A percentile compares a stretch with the other conserved stretches of the same genome.
Conservation (phyloP, 1,284 basidiomycete species). For the Cutaneotrichosporon sp. region DNA sequence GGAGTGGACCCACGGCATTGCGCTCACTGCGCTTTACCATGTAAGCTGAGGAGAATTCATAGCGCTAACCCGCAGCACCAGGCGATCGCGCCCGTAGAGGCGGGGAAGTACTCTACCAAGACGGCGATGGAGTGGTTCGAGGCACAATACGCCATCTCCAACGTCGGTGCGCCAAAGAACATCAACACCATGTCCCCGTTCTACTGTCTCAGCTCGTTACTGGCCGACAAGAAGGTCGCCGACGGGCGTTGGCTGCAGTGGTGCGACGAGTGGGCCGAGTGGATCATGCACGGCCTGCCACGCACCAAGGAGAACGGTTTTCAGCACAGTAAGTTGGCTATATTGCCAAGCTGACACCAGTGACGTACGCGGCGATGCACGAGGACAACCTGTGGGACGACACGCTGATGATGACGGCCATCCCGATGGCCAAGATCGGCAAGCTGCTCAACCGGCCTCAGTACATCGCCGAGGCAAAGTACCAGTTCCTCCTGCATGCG, state of each 20-base stretch:
- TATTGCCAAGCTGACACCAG: slow-evolving; percentile 44
- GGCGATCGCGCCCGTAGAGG: slow-evolving; percentile 44
- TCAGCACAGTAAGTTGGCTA: slow-evolving; percentile 52
- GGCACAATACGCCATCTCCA: slow-evolving; percentile 52
- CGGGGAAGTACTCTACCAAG: slow-evolving; percentile 50
- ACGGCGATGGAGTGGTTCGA: slow-evolving; percentile 58
- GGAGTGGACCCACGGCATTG: slow-evolving; percentile 62
- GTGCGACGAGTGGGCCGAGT: slow-evolving; percentile 61
- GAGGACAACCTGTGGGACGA: slow-evolving; percentile 62
- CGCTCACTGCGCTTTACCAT: slow-evolving; percentile 23
- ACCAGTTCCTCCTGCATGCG: slow-evolving; percentile 32
- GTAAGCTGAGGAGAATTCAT: slow-evolving; percentile 2
- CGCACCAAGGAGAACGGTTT: slow-evolving; percentile 56
- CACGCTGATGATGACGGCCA: slow-evolving; percentile 59
- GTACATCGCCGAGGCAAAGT: slow-evolving; percentile 55
- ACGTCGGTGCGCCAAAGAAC: slow-evolving; percentile 58
- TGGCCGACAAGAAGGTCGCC: slow-evolving; percentile 27
- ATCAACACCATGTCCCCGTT: slow-evolving; percentile 65
- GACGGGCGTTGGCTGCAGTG: slow-evolving; percentile 32
- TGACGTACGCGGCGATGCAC: slow-evolving; percentile 56
- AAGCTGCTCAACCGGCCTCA: slow-evolving; percentile 53
- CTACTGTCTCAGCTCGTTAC: slow-evolving; percentile 56
- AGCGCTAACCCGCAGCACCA: slow-evolving; percentile 28
- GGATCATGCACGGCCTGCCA: slow-evolving; percentile 60
- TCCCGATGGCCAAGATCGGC: slow-evolving; percentile 58